Evolutionary conservation across 192 early-diverging fungal genomes (phyloP).

Genomic region (Umbelopsis sp.): DNA sequence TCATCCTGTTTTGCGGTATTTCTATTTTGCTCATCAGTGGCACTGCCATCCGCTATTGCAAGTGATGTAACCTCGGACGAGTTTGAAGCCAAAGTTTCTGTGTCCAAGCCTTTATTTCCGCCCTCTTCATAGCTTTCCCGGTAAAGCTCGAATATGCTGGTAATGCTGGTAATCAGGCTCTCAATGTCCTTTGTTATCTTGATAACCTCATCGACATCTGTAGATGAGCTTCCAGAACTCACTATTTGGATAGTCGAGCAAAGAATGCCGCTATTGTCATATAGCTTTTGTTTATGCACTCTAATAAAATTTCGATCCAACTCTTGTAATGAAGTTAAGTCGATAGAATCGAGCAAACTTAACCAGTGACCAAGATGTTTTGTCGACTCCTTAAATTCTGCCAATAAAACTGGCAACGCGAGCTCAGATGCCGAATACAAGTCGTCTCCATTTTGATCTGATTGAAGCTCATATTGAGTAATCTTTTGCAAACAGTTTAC

Average conservation of each 20-base stretch:
- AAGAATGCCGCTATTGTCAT: slow-evolving; percentile 31
- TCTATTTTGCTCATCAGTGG: not conserved
- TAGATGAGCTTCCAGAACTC: slow-evolving; percentile 22
- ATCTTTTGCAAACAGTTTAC: not conserved
- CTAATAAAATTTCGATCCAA: slow-evolving; percentile 22
- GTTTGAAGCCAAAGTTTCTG: not conserved
- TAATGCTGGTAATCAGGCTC: slow-evolving; percentile 25
- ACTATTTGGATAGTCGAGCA: slow-evolving; percentile 33
- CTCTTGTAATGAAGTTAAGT: slow-evolving; percentile 14
- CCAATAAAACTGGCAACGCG: slow-evolving; percentile 21
- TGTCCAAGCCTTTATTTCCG: not conserved
- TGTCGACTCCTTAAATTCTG: not conserved
- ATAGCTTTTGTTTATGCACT: slow-evolving; percentile 38
- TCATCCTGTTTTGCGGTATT: not conserved
- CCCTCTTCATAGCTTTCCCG: slow-evolving; percentile 19
- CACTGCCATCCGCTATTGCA: slow-evolving; percentile 1
- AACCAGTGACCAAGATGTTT: slow-evolving; percentile 34
- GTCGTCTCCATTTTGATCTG: not conserved
- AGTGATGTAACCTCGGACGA: slow-evolving; percentile 7
- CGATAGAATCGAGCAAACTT: slow-evolving; percentile 29
- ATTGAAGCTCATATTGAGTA: not conserved
- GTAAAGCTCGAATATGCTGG: slow-evolving; percentile 28
- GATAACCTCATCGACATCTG: slow-evolving; percentile 15
- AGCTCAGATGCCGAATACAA: slow-evolving; percentile 23
- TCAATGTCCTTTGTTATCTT: slow-evolving; percentile 5